Percentiles rank a stretch among this genome's conserved stretches.
These are phyloP conservation scores for Wallacemonas sp. DNA, from an alignment of 208 protist genomes.

Conservation along the genomic window DNA sequence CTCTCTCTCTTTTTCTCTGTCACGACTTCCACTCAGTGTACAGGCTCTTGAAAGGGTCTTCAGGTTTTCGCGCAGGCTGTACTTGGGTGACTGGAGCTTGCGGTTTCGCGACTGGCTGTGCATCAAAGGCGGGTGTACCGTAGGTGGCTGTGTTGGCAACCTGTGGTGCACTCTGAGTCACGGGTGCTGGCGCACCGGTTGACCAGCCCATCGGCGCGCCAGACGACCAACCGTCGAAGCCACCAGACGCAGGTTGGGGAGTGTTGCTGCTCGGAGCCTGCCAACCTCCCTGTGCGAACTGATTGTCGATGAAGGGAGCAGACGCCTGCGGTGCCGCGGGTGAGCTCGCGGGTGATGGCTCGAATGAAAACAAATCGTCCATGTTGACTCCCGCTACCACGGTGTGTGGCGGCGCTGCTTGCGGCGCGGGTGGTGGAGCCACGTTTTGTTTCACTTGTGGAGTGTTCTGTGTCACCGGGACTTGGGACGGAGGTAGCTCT, in stretches of 20 bases:
- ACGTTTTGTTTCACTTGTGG: slow-evolving; percentile 16
- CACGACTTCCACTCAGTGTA: slow-evolving; percentile 34
- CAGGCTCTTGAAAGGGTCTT: slow-evolving; percentile 55
- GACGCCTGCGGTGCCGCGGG: neutral
- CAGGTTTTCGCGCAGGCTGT: slow-evolving; percentile 17
- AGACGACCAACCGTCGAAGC: slow-evolving; percentile 23
- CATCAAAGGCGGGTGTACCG: neutral
- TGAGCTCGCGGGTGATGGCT: neutral
- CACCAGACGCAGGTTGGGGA: neutral
- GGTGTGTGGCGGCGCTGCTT: neutral
- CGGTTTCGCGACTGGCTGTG: neutral
- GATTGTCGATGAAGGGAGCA: neutral
- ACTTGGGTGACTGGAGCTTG: neutral
- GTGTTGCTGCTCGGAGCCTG: neutral
- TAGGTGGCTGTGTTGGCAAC: neutral
- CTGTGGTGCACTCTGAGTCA: neutral
- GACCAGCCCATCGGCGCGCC: slow-evolving; percentile 22
- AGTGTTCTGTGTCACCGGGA: neutral
- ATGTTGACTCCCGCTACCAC: slow-evolving; percentile 27
- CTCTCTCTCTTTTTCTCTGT: too few species aligned
- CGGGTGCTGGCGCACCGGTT: neutral
- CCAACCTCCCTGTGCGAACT: neutral
- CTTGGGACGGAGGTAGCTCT: neutral
- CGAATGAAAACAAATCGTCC: slow-evolving; percentile 45
- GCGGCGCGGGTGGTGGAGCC: neutral